Evolutionary conservation across 2,329 filamentous ascomycete species (phyloP).

Genomic region (Fusarium chaquense): DNA sequence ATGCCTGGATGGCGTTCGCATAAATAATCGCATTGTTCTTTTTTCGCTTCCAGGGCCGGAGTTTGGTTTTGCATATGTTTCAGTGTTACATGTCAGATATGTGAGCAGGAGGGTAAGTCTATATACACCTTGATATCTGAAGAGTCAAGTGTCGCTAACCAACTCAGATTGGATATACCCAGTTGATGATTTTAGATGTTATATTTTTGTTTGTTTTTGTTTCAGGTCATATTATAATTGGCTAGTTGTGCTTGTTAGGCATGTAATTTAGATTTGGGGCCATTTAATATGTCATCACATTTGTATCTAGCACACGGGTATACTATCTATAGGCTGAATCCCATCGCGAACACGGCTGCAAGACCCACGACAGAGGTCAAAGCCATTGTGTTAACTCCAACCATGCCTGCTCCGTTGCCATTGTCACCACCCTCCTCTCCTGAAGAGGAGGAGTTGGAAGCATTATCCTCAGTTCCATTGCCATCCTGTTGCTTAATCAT

Average conservation of each 20-base stretch:
- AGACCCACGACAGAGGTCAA: constrained; percentile 55
- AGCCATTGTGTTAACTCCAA: constrained; percentile 45
- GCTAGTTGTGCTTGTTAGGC: constrained; percentile 9
- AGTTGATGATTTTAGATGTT: constrained; percentile 29
- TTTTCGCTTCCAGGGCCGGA: constrained; percentile 27
- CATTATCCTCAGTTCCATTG: constrained; percentile 36
- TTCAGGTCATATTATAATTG: constrained; percentile 1
- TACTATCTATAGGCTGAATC: constrained; percentile 50
- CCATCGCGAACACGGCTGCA: constrained; percentile 54
- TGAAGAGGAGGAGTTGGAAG: constrained; percentile 33
- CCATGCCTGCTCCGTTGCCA: constrained; percentile 40
- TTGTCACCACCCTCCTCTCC: constrained; percentile 24
- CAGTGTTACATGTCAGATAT: constrained; percentile 16
- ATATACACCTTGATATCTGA: not conserved
- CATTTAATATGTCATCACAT: not conserved
- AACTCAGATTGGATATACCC: constrained; percentile 43
- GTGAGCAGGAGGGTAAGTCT: constrained; percentile 40
- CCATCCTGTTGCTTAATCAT: constrained; percentile 49
- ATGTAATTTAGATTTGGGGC: constrained; percentile 33
- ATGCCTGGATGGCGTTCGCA: constrained; percentile 4
- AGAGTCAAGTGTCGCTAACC: constrained; percentile 19
- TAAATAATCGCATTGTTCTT: constrained; percentile 21
- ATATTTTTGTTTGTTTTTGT: not conserved
- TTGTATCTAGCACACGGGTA: constrained; percentile 3
- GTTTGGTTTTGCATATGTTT: constrained; percentile 26